Conservation (phyloP, 805 yeast species). For the Candida maris region DNA sequence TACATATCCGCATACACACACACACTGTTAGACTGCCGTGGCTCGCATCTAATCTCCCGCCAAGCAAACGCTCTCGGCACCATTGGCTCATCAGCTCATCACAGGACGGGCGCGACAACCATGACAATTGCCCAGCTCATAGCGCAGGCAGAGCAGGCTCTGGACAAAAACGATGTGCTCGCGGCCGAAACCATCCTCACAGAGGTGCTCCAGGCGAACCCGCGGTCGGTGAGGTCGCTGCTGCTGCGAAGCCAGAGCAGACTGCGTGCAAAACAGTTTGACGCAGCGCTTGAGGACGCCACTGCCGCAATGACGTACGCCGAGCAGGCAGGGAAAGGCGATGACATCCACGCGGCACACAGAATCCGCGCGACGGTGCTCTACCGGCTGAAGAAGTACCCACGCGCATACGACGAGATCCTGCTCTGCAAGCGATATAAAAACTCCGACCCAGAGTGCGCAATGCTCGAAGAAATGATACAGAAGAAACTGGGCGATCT, state of each 20-base stretch:
- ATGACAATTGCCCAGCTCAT: slow-evolving; percentile 21
- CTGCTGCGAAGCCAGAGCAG: slow-evolving; percentile 48
- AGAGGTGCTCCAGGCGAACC: slow-evolving; percentile 38
- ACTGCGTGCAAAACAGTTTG: slow-evolving; percentile 45
- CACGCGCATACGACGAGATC: slow-evolving; percentile 40
- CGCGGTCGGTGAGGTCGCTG: slow-evolving; percentile 44
- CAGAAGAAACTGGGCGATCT: slow-evolving; percentile 30
- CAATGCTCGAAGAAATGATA: slow-evolving; percentile 45
- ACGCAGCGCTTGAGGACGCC: slow-evolving; percentile 45
- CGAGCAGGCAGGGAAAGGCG: slow-evolving; percentile 41
- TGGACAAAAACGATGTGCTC: slow-evolving; percentile 42
- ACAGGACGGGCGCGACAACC: not conserved
- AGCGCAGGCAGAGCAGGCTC: slow-evolving; percentile 36
- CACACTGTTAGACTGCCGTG: too few species aligned
- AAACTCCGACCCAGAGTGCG: slow-evolving; percentile 43
- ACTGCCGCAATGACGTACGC: slow-evolving; percentile 42
- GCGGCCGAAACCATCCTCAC: slow-evolving; percentile 42
- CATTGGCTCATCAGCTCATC: not conserved
- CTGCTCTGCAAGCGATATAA: slow-evolving; percentile 39
- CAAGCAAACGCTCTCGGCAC: too few species aligned
- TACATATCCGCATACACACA: too few species aligned
- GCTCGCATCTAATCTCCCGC: too few species aligned
- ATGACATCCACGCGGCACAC: slow-evolving; percentile 44
- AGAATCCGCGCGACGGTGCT: slow-evolving; percentile 47
- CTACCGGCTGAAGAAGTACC: slow-evolving; percentile 41